These are phyloP conservation scores for Fonsecaea nubica DNA, from an alignment of 2,329 filamentous ascomycete genomes.

Conservation along the genomic window DNA sequence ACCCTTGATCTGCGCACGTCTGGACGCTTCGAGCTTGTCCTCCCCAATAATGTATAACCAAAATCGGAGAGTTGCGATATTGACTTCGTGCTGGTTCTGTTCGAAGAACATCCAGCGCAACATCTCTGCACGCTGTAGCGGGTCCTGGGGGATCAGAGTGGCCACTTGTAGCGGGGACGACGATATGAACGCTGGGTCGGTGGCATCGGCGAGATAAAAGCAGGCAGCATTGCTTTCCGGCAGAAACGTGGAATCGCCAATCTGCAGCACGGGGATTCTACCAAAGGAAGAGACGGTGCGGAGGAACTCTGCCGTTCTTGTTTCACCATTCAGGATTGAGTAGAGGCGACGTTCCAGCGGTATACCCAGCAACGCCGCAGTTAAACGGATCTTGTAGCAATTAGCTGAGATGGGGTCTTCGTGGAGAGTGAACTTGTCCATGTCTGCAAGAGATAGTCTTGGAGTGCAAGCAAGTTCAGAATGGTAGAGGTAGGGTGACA, in stretches of 20 bases:
- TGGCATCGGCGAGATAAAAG: constrained; percentile 24
- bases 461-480: background rate
- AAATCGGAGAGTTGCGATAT: constrained; percentile 23
- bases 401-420: constrained; percentile 26
- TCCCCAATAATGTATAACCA: constrained; percentile 49
- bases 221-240: constrained; percentile 28
- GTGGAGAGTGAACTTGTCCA: constrained; percentile 17
- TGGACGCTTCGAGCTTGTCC: constrained; percentile 49
- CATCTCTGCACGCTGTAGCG: constrained; percentile 19
- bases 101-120: constrained; percentile 30
- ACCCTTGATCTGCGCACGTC: constrained; percentile 49
- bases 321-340: constrained; percentile 23
- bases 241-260: constrained; percentile 16
- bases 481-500: background rate
- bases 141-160: constrained; percentile 15
- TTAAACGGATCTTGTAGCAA: constrained; percentile 27
- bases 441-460: background rate
- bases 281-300: constrained; percentile 19
- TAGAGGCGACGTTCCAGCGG: constrained; percentile 20
- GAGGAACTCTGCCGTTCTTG: constrained; percentile 20
- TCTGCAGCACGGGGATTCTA: constrained; percentile 24
- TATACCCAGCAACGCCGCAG: constrained; percentile 20
- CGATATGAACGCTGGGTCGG: background rate
- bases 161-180: background rate
- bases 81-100: constrained; percentile 30